Conservation (phyloP, 139 green algal genomes). For the Micromonas pusilla region DNA sequence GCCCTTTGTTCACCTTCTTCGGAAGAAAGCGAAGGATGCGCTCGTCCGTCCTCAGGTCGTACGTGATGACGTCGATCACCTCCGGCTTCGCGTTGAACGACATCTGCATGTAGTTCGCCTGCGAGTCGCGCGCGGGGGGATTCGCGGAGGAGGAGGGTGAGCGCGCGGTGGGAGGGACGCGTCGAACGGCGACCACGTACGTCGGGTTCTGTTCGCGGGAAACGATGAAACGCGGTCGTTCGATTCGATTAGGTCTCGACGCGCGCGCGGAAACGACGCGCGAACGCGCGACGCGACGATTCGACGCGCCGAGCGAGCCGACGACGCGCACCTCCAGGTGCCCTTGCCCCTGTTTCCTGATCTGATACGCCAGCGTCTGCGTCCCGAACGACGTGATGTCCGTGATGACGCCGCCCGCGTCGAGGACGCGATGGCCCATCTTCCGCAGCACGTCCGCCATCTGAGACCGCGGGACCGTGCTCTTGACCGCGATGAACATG, state of each 20-base stretch:
- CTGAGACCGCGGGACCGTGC: not conserved
- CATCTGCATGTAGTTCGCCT: constrained; percentile 12
- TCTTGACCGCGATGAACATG: not conserved
- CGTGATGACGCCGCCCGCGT: not conserved
- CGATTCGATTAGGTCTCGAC: not conserved
- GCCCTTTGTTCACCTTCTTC: constrained; percentile 1
- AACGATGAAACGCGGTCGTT: not conserved
- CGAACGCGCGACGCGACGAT: not conserved
- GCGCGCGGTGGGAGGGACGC: too few relatives aligned
- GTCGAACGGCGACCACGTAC: too few relatives aligned
- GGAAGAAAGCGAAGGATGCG: constrained; percentile 1
- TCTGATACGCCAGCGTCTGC: constrained; percentile 14
- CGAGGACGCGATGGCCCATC: not conserved
- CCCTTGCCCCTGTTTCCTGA: not conserved
- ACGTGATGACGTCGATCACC: not conserved
- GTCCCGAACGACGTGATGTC: constrained; percentile 16
- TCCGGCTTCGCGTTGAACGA: constrained; percentile 1
- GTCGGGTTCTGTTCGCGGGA: not conserved
- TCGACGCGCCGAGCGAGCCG: not conserved
- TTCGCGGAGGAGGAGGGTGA: too few relatives aligned
- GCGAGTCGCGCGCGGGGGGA: not conserved
- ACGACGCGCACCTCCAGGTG: constrained; percentile 11
- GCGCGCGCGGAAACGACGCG: not conserved
- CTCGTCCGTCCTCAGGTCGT: constrained; percentile 9
- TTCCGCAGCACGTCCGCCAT: not conserved